phyloP scores from a whole-genome alignment of 805 yeast genomes.

The Maudiozyma serrabonitensis region DNA sequence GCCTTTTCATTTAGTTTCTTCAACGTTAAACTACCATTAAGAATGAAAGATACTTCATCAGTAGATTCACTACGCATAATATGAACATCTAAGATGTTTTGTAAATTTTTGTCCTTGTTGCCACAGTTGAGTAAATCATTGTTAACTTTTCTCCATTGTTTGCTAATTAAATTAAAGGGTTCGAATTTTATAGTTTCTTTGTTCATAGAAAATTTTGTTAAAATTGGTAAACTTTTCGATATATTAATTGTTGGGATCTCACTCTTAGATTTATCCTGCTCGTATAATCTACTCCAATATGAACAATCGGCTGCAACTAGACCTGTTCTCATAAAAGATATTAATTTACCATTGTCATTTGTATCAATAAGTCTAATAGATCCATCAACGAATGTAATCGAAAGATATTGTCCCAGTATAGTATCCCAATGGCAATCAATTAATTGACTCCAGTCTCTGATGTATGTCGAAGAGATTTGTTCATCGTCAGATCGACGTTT shows the following conservation, averaged over 20 bases:
- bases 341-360: slow-evolving; percentile 17
- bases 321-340: slow-evolving; percentile 14
- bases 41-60: slow-evolving; percentile 7
- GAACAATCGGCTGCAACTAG: not conserved
- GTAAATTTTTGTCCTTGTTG: not conserved
- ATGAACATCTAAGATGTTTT: slow-evolving; percentile 13
- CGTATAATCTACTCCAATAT: not conserved
- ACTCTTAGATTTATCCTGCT: too few species aligned
- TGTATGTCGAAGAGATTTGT: slow-evolving; percentile 12
- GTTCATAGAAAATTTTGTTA: not conserved
- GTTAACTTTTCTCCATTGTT: not conserved
- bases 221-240: not conserved
- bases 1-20: not conserved
- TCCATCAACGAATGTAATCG: slow-evolving; percentile 39
- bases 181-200: not conserved
- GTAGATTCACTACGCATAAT: slow-evolving; percentile 7
- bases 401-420: slow-evolving; percentile 30
- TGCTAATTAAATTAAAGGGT: not conserved
- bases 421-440: slow-evolving; percentile 19
- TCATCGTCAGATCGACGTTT: slow-evolving; percentile 13
- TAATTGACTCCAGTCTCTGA: slow-evolving; percentile 14
- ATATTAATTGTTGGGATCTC: not conserved
- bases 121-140: not conserved
- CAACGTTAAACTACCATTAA: slow-evolving; percentile 15
- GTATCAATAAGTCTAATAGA: slow-evolving; percentile 41